Evolutionary conservation across 2,329 filamentous ascomycete species (phyloP), one percentile per base, ranked within the genome.

Genomic region (Apiospora arundinis): DNA sequence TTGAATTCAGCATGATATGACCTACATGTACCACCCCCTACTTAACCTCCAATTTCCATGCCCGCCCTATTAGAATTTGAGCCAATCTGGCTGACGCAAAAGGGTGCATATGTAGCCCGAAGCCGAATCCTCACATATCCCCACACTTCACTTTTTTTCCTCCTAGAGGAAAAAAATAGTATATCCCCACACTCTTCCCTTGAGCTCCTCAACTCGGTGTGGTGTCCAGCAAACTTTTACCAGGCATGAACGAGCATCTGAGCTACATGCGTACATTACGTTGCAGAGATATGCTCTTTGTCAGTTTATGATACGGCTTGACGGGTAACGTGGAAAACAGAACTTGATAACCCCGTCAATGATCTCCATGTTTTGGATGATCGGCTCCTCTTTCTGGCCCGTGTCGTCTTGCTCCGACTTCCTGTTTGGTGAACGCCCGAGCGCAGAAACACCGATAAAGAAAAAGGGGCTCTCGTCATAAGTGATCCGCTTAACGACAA

Each of bases 331-430:
- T 63, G 40, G 21, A 63, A n/a, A n/a, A 40, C n/a, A 40, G n/a
- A 21, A 40, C 32, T 63, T 63, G 32, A 40, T 40, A 40, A 21
- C n/a, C 32, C 52, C 25, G 45, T 63, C 66, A 37, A n/a, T 16
- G 48, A 44, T 52, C 60, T 45, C 28, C 40, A 49, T 63, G 42
- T 69, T 67, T 56, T 67, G 42, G 67, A 45, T 65, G 44, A 44
- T 44, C 45, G 67, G 67, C 56, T 69, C 52, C 70, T 69, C 70
- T 40, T 69, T 66, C 70, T 68, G 70, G 70, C 46, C 70, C 67
- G 70, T 70, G 65, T 70, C 44, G 40, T n/a, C 44, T 48, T 32
- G 42, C 44, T 68, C 66, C 37, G 44, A 14, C 32, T 68, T 40
- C 56, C 56, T 63, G 56, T 63, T 63, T 63, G 28, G 56, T 63